Evolutionary conservation across 768 basidiomycete species (phyloP).

Genomic region (Coprinopsis strossmayeri): DNA sequence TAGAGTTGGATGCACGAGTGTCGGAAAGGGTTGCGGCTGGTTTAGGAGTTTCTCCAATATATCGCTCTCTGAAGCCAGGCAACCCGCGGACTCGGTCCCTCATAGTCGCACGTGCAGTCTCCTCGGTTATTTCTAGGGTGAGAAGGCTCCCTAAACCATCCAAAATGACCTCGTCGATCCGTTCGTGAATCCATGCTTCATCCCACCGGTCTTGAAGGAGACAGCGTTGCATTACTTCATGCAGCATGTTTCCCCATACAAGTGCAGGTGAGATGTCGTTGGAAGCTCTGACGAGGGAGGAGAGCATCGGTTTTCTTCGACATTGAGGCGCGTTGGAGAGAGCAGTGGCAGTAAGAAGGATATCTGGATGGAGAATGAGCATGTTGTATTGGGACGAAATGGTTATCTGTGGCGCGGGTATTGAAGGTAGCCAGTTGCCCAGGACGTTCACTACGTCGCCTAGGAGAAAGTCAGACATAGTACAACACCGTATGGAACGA

Average conservation of each 20-base stretch:
- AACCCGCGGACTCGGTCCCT: conserved; percentile 54
- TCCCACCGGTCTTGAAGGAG: conserved; percentile 59
- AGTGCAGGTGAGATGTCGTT: conserved; percentile 60
- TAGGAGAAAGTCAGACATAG: conserved; percentile 18
- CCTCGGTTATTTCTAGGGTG: conserved; percentile 45
- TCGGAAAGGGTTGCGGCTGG: conserved; percentile 60
- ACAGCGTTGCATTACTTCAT: conserved; percentile 85
- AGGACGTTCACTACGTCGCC: conserved; percentile 82
- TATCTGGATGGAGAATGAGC: conserved; percentile 87
- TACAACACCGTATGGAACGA: not conserved
- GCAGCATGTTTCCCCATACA: conserved; percentile 90
- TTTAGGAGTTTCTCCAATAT: conserved; percentile 63
- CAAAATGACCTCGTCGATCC: conserved; percentile 50
- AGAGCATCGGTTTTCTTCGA: conserved; percentile 79
- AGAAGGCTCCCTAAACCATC: conserved; percentile 56
- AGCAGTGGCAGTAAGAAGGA: conserved; percentile 85
- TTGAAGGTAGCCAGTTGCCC: conserved; percentile 34
- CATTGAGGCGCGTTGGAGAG: conserved; percentile 82
- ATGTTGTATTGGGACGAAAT: conserved; percentile 62
- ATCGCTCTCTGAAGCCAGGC: conserved; percentile 55
- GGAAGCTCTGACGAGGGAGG: conserved; percentile 49
- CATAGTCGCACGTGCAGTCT: conserved; percentile 11
- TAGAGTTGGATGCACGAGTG: conserved; percentile 45
- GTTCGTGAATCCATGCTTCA: conserved; percentile 49
- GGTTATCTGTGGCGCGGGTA: conserved; percentile 33